Conservation (phyloP, 257 asterid genomes). For the Capsicum baccatum region DNA sequence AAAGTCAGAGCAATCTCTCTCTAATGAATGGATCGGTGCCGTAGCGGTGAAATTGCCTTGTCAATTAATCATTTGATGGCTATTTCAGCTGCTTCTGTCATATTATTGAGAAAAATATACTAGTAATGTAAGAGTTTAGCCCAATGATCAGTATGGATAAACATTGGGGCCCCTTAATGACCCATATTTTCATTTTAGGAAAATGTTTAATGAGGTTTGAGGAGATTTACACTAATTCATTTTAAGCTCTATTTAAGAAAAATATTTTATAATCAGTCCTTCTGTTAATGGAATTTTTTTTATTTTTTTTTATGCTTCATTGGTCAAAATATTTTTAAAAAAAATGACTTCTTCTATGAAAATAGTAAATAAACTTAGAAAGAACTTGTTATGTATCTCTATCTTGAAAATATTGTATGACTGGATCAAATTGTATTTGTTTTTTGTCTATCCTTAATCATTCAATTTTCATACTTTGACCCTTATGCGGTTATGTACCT, state of each 20-base stretch:
- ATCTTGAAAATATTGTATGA: too few relatives aligned
- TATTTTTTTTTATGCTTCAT: too few relatives aligned
- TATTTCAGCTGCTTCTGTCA: slow-evolving; percentile 27
- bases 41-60: slow-evolving; percentile 21
- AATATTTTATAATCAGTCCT: too few relatives aligned
- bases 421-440: too few relatives aligned
- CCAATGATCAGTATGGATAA: not conserved
- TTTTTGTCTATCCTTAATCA: too few relatives aligned
- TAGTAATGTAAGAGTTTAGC: not conserved
- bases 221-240: not conserved
- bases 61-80: not conserved
- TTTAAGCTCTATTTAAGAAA: too few relatives aligned
- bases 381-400: too few relatives aligned
- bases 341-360: too few relatives aligned
- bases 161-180: not conserved
- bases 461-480: not conserved
- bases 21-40: slow-evolving; percentile 33
- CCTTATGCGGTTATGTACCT: not conserved
- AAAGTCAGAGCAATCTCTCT: slow-evolving; percentile 40
- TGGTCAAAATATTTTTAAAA: too few relatives aligned
- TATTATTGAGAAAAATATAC: too few relatives aligned
- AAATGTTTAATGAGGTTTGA: not conserved
- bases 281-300: too few relatives aligned
- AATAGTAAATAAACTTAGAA: too few relatives aligned
- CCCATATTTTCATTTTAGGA: not conserved